A percentile compares a stretch with the other conserved stretches of the same genome.
phyloP scores from a whole-genome alignment of 2,329 filamentous ascomycete species.

The Penicillium hordei region DNA sequence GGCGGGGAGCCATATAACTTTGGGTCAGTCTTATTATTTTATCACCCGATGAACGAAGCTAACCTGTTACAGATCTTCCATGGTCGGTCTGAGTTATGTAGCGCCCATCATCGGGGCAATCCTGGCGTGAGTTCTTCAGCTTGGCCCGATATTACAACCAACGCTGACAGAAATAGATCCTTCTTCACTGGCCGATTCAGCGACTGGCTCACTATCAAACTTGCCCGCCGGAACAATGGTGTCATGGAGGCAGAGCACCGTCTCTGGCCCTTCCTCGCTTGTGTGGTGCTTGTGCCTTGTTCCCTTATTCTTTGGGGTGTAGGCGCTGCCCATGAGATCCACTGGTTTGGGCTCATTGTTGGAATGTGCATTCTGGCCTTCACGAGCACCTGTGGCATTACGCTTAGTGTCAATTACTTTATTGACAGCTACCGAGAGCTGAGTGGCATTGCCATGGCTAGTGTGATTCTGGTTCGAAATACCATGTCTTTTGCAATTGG shows the following conservation, averaged over 20 bases:
- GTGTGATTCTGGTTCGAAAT: slow-evolving; percentile 49
- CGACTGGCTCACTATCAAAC: slow-evolving; percentile 40
- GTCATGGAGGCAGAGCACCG: slow-evolving; percentile 45
- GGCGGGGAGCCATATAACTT: slow-evolving; percentile 40
- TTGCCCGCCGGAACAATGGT: slow-evolving; percentile 43
- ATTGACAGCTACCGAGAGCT: slow-evolving; percentile 45
- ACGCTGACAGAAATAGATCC: slow-evolving; percentile 25
- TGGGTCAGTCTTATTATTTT: slow-evolving; percentile 19
- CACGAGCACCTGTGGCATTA: slow-evolving; percentile 39
- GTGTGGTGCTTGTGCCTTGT: slow-evolving; percentile 37
- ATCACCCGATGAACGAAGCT: slow-evolving; percentile 4
- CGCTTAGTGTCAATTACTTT: slow-evolving; percentile 42
- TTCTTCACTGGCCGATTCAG: slow-evolving; percentile 43
- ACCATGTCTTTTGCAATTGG: slow-evolving; percentile 51
- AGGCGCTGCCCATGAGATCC: slow-evolving; percentile 43
- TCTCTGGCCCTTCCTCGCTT: slow-evolving; percentile 41
- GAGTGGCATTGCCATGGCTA: slow-evolving; percentile 43
- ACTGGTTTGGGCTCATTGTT: slow-evolving; percentile 45
- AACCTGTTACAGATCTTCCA: slow-evolving; percentile 32
- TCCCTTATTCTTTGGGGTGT: slow-evolving; percentile 44
- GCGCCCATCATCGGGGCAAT: slow-evolving; percentile 37
- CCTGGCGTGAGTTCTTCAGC: slow-evolving; percentile 26
- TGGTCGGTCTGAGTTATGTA: slow-evolving; percentile 42
- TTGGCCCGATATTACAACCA: not conserved
- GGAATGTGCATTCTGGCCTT: slow-evolving; percentile 46